phyloP scores from a whole-genome alignment of 176 grass and related monocot genomes.

The Coix lacrymajobi region DNA sequence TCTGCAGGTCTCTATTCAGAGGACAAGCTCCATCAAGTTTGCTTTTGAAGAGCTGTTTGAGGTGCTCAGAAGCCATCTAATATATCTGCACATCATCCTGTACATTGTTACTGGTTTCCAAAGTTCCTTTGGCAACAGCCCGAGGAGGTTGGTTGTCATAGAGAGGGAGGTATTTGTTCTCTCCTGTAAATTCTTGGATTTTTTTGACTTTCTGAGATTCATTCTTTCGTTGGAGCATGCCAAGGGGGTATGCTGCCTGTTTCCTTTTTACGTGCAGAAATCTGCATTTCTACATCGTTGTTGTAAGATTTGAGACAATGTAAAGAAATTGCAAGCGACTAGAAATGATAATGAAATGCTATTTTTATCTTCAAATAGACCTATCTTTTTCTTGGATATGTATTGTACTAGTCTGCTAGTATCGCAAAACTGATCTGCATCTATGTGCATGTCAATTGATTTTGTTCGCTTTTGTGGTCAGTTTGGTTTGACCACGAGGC shows the following conservation, averaged over 20 bases:
- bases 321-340: conserved; percentile 4
- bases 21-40: background rate
- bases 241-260: conserved; percentile 11
- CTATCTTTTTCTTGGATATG: background rate
- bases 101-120: conserved; percentile 12
- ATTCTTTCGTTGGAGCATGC: conserved; percentile 18
- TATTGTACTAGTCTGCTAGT: background rate
- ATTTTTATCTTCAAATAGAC: background rate
- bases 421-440: background rate
- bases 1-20: background rate
- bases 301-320: background rate
- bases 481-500: background rate
- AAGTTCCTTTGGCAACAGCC: conserved; percentile 5
- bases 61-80: background rate
- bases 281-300: conserved; percentile 1
- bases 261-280: background rate
- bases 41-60: background rate
- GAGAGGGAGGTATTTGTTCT: conserved; percentile 17
- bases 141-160: background rate
- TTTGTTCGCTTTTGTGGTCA: background rate
- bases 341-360: background rate
- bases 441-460: background rate
- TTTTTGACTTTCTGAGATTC: background rate
- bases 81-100: background rate
- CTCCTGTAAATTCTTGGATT: conserved; percentile 30